Percentiles rank a stretch among this genome's conserved stretches.
These are phyloP conservation scores for Alternaria metachromatica DNA, from an alignment of 2,329 filamentous ascomycete species.

Conservation along the genomic window DNA sequence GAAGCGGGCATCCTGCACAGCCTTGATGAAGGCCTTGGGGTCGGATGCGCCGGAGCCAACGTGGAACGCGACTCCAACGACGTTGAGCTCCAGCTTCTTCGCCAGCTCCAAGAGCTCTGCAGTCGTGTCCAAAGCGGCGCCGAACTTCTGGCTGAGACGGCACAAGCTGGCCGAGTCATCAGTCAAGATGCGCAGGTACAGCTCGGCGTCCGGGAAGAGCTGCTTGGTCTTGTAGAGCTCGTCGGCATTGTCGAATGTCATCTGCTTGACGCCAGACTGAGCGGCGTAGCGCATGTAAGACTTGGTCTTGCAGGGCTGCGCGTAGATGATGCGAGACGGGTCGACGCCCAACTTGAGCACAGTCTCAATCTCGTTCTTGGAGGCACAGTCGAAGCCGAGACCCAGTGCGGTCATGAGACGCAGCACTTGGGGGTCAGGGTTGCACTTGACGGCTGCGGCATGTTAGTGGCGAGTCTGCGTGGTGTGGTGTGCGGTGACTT, in stretches of 20 bases:
- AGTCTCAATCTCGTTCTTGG: constrained; percentile 95
- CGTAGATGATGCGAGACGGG: constrained; percentile 94
- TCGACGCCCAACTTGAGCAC: constrained; percentile 83
- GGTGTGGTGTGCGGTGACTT: constrained; percentile 43
- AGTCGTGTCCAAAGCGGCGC: constrained; percentile 84
- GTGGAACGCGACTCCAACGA: constrained; percentile 97
- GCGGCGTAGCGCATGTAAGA: constrained; percentile 94
- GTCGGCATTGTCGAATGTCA: constrained; percentile 99
- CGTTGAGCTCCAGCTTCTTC: constrained; percentile 81
- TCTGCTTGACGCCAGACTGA: constrained; percentile 86
- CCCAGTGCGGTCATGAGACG: constrained; percentile 86
- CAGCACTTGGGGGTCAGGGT: constrained; percentile 89
- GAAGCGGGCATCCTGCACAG: constrained; percentile 83
- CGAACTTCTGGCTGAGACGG: constrained; percentile 96
- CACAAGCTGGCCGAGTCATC: constrained; percentile 95
- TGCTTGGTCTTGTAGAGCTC: constrained; percentile 98
- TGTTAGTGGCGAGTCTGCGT: constrained; percentile 29
- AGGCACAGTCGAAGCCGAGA: constrained; percentile 97
- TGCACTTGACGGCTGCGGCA: constrained; percentile 89
- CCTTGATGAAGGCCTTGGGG: constrained; percentile 87
- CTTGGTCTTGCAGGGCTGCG: constrained; percentile 99
- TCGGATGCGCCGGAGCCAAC: constrained; percentile 96
- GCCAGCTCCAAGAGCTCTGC: constrained; percentile 79
- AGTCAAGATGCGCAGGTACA: constrained; percentile 92
- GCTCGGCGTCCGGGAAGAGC: constrained; percentile 85